Base-by-base conservation (phyloP, 805 yeast species). In the Torulaspora maleeae region DNA sequence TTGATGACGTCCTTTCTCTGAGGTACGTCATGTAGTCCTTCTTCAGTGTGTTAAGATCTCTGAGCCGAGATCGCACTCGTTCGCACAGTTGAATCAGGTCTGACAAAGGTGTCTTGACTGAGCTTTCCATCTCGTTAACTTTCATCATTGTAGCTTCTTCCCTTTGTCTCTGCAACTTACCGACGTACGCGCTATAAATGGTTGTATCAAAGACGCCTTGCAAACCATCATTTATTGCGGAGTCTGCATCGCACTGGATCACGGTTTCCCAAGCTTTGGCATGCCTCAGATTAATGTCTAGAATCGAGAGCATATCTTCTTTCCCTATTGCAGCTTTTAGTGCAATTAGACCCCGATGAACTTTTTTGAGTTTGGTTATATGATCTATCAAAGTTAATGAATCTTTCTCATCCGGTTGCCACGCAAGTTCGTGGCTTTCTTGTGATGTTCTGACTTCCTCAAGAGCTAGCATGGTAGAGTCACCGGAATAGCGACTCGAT, bases 21-120 rank as follows among this genome's bases (percentile, higher is more conserved):
- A 62, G 49, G 42, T 51, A 61, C 5, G 51, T 36, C 37, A 67
- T 48, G 44, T 68, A 70, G 13, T 70, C 71, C 16, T 59, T 64
- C 49, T 66, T 66, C 35, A 65, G 49, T 1, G 55, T 42, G 25
- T 60, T 58, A 17, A 68, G 61, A 44, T 61, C 69, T 47, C 59
- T 61, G 15, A 69, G 51, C 20, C 55, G 56, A 1, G 42, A 29
- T 38, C 52, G 55, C 0, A 64, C 62, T 5, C 48, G 36, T 1
- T 55, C 45, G 43, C 68, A 66, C 13, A 47, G 43, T 10, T 59
- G 56, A 15, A 64, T 30, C 1, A 61, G 38, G 20, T 48, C 15
- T 4, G 52, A 52, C 8, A 69, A 38, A 3, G 71, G 70, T 12
- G 48, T 53, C 25, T 67, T 34, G 2, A 69, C 58, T 12, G 55